phyloP scores from a whole-genome alignment of 371 early-diverging fungal genomes.

The Apophysomyces sp. region DNA sequence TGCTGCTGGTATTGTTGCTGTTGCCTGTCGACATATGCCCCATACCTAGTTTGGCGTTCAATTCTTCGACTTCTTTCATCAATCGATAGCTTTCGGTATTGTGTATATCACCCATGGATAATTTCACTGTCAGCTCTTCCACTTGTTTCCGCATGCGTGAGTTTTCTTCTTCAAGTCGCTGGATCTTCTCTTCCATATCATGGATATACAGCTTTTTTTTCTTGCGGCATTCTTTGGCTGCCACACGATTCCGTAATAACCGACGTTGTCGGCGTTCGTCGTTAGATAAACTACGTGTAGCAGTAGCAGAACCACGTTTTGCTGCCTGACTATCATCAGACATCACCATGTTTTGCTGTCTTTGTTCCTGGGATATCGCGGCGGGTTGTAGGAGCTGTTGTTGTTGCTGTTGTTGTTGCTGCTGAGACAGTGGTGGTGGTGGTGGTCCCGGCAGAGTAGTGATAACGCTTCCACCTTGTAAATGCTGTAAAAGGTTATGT shows the following conservation, averaged over 20 bases:
- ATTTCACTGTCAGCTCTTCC: slow-evolving; percentile 64
- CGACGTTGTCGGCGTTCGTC: slow-evolving; percentile 79
- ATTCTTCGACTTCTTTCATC: slow-evolving; percentile 67
- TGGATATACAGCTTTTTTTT: slow-evolving; percentile 80
- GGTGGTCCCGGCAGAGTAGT: slow-evolving; percentile 50
- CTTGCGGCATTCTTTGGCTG: slow-evolving; percentile 83
- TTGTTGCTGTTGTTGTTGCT: no score
- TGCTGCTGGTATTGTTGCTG: no score
- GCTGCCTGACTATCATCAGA: background rate
- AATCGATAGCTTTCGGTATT: slow-evolving; percentile 55
- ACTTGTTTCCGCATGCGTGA: slow-evolving; percentile 57
- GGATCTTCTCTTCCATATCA: slow-evolving; percentile 69
- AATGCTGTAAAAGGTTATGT: slow-evolving; percentile 34
- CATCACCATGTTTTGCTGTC: no score
- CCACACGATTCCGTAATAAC: slow-evolving; percentile 71
- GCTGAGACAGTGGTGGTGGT: no score
- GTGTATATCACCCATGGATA: slow-evolving; percentile 62
- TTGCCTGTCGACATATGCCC: slow-evolving; percentile 36
- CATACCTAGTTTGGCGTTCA: slow-evolving; percentile 67
- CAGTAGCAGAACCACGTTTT: slow-evolving; percentile 8
- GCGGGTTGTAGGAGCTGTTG: slow-evolving; percentile 17
- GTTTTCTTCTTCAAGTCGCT: slow-evolving; percentile 67
- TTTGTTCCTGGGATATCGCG: slow-evolving; percentile 6
- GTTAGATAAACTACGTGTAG: slow-evolving; percentile 46
- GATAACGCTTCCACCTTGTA: slow-evolving; percentile 43